Percentiles rank a stretch among this genome's conserved stretches.
phyloP scores from a whole-genome alignment of 495 filamentous ascomycete genomes.

The Eremomyces bilateralis region DNA sequence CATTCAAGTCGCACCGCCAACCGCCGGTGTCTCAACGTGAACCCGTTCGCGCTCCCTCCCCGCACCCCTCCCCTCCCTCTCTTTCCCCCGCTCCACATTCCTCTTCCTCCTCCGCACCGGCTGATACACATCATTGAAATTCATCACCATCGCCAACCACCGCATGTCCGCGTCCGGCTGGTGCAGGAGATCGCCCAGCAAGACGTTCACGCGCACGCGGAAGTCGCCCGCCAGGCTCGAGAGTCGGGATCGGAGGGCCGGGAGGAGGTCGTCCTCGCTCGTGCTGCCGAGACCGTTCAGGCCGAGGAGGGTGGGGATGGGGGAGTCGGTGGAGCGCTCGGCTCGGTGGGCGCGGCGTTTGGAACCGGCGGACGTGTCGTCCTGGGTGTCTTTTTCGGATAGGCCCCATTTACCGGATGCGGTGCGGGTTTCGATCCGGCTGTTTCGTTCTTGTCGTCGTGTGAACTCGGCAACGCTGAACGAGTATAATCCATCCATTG shows the following conservation, averaged over 20 bases:
- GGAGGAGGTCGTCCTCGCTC: slow-evolving; percentile 45
- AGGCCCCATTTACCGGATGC: slow-evolving; percentile 41
- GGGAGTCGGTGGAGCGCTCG: slow-evolving; percentile 11
- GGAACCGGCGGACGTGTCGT: slow-evolving; percentile 5
- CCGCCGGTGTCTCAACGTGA: too few species aligned
- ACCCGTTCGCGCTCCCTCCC: too few species aligned
- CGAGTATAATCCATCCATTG: slow-evolving; percentile 81
- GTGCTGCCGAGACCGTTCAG: slow-evolving; percentile 6
- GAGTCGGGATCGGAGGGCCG: slow-evolving; percentile 50
- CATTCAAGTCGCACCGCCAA: too few species aligned
- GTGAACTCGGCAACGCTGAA: slow-evolving; percentile 90
- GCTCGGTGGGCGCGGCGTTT: slow-evolving; percentile 1
- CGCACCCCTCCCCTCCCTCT: too few species aligned
- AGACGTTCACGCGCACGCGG: slow-evolving; percentile 45
- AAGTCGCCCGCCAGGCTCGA: slow-evolving; percentile 51
- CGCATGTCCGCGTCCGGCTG: slow-evolving; percentile 92
- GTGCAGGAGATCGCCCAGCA: slow-evolving; percentile 76
- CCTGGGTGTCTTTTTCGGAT: slow-evolving; percentile 31
- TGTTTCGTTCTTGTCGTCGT: slow-evolving; percentile 60
- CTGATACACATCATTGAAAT: slow-evolving; percentile 94
- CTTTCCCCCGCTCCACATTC: slow-evolving; percentile 4
- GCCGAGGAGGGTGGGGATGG: slow-evolving; percentile 7
- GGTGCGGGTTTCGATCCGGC: slow-evolving; percentile 44
- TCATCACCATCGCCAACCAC: slow-evolving; percentile 90
- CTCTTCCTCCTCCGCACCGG: slow-evolving; percentile 37